Conservation (phyloP, 1,284 basidiomycete species). For the Phellinidium pouzarii region DNA sequence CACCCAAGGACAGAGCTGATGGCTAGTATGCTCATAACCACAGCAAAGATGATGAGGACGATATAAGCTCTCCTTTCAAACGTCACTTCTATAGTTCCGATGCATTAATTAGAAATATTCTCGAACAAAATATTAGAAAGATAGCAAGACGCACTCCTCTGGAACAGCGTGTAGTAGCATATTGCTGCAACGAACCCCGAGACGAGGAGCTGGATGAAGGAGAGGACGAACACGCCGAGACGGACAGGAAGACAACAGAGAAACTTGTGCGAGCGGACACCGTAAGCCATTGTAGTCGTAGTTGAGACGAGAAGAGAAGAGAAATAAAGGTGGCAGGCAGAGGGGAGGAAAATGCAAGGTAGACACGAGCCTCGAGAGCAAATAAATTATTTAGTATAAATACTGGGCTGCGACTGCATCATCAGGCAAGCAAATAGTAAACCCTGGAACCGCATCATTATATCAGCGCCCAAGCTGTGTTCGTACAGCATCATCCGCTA, state of each 20-base stretch:
- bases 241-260: conserved; percentile 26
- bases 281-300: conserved; percentile 7
- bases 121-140: background rate
- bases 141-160: conserved; percentile 10
- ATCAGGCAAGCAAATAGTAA: too few species aligned
- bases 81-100: background rate
- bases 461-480: too few species aligned
- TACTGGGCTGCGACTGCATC: too few species aligned
- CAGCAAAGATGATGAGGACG: conserved; percentile 19
- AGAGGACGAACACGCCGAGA: conserved; percentile 25
- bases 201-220: conserved; percentile 15
- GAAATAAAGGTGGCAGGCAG: too few species aligned
- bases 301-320: background rate
- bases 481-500: too few species aligned
- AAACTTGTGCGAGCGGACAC: conserved; percentile 20
- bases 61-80: conserved; percentile 7
- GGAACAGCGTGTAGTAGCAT: conserved; percentile 11
- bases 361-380: background rate
- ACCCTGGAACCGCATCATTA: too few species aligned
- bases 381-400: too few species aligned
- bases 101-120: background rate
- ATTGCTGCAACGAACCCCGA: conserved; percentile 18
- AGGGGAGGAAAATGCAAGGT: too few species aligned
- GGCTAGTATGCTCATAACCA: conserved; percentile 19
- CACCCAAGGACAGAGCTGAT: conserved; percentile 21